Evolutionary conservation across 768 basidiomycete species (phyloP), one percentile per base, ranked within the genome.

Genomic region (Pulveroboletus sp.): DNA sequence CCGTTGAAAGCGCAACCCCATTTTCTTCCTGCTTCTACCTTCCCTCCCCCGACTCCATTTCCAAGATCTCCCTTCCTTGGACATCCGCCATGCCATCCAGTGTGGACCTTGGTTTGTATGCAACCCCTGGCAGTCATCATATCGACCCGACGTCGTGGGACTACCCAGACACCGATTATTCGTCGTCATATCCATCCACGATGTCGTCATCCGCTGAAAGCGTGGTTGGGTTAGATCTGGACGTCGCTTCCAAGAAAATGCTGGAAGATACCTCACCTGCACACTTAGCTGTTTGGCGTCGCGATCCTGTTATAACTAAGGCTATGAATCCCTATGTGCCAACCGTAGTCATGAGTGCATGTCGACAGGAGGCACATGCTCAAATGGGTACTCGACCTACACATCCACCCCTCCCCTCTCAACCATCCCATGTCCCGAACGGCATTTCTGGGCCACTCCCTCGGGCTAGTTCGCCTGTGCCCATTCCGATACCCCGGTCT

Each of bases 1-100:
- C 86, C 32, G 79, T 86, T 41, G 86, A 87, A 65, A 63, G 60
- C 29, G 76, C 78, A 47, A 81, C 78, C 46, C 74, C 76, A 12
- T 81, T 79, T 57, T 75, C 78, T 16, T 81, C 81, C 1, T 76
- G 78, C 47, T 82, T 78, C 55, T 81, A 76, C 57, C 67, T 81
- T 46, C 70, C 71, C 46, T 76, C 74, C 31, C 71, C 77, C 3
- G 63, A 70, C 31, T 73, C 74, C 16, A 51, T 68, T 14, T 71
- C 74, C 17, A 70, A 68, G 56, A 55, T 64, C 24, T 72, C 71
- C 26, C 52, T 68, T 6, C 61, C 65, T 23, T 67, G 67, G 65
- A 62, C 65, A 17, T 54, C 69, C 30, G 56, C 60, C 24, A 63
- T 75, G 60, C 67, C 66, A 14, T 73, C 72, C 13, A 68, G 72